Base-by-base conservation (phyloP, 257 asterid species). In the Haberlea rhodopensis region DNA sequence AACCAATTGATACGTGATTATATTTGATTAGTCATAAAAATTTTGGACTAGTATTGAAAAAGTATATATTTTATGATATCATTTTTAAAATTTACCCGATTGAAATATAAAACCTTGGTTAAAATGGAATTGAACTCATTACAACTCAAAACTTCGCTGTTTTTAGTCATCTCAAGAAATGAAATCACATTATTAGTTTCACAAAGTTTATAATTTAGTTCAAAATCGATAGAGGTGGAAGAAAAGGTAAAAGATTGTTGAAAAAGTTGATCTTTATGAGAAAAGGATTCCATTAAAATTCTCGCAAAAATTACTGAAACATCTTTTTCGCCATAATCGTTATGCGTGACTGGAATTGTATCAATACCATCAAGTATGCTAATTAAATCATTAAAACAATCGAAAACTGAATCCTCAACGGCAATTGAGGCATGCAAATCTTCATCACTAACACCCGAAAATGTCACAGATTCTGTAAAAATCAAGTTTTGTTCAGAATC, bases 331-430 rank as follows among this genome's bases (percentile, higher is more conserved):
- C 60, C 76, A 73, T n/a, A 43, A 8, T 7, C 53, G 68, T 11
- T 53, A 49, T 61, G 67, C 13, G 46, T 24, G 24, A 37, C 13
- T 25, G 65, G 54, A 68, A 73, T 43, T 48, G 31, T 49, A 31
- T 27, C 67, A 37, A 2, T 4, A 77, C 13, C 61, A 48, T 57
- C 46, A 66, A 53, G 29, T 57, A 28, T 51, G 18, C 71, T 73
- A 74, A 56, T 72, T 65, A 71, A 80, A 76, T 70, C 74, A 4
- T 19, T 19, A 20, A 51, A 70, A 65, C 68, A 73, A 68, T 77
- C 76, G 6, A 71, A 73, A 9, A 65, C 55, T 19, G 51, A 61
- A 76, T 64, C 73, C 55, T 73, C 82, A 53, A 64, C 11, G 0
- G 5, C 23, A 29, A 49, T n/a, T 52, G 80, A 77, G 29, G 53